Base-by-base conservation (phyloP, 345 rosid species). In the Passiflora organensis region DNA sequence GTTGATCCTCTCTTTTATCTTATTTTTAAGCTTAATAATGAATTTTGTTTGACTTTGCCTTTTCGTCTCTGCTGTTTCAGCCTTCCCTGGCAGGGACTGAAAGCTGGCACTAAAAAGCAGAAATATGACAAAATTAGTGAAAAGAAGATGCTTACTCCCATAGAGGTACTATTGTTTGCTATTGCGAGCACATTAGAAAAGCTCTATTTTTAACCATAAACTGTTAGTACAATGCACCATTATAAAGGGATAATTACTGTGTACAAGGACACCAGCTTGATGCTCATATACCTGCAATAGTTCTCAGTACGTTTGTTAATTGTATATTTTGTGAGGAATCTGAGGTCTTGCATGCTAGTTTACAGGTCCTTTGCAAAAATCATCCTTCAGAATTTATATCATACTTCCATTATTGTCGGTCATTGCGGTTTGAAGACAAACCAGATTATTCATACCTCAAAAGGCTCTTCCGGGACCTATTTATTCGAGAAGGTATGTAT, bases 31-130 rank as follows among this genome's bases (percentile, higher is more conserved):
- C 19, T 21, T 34, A 37, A 32, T 45, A n/a, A 41, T 11, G 43
- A 37, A 37, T 37, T 20, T 14, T 43, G 62, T 57, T 47, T 53
- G 36, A 46, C 55, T 62, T 53, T 39, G 62, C 59, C 15, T 45
- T 51, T 43, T 25, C 46, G 34, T 60, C 53, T 69, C 25, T 36
- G 45, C 18, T 68, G 51, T 65, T 52, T 64, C 82, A 93, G 99
- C 71, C 91, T 93, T 67, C 99, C 97, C 21, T 93, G 99, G 95
- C 97, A 93, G 80, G 96, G 97, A 34, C 53, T 93, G 67, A 93
- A 78, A 76, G 96, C 86, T 34, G 97, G 97, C 51, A 93, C 86
- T 11, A 89, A 93, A 78, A 93, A 93, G 77, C 99, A 89, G 72
- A 93, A 89, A 72, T 93, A 93, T 72, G 97, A 89, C 76, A 93